phyloP scores from a whole-genome alignment of 805 yeast genomes.

The Candida vartiovaarae region DNA sequence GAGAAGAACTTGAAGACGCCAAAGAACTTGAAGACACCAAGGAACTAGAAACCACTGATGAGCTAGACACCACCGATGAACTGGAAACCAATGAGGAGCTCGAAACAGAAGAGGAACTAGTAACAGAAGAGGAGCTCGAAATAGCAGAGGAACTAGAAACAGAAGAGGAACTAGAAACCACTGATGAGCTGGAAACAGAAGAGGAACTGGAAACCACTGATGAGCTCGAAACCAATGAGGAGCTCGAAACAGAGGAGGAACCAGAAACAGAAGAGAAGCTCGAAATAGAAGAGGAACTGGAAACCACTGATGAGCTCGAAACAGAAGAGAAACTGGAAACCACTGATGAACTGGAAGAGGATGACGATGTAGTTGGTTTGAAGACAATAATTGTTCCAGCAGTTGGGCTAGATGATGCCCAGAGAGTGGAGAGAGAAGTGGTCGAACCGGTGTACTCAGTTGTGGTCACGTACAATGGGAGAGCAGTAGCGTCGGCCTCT shows the following conservation, averaged over 20 bases:
- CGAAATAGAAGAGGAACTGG: constrained; percentile 1
- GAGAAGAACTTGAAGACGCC: neutral
- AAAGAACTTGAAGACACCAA: constrained; percentile 2
- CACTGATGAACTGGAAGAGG: constrained; percentile 5
- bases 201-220: constrained; percentile 9
- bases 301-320: constrained; percentile 1
- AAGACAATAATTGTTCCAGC: constrained; percentile 16
- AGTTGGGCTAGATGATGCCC: constrained; percentile 9
- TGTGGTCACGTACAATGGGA: constrained; percentile 15
- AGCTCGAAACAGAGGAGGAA: constrained; percentile 1
- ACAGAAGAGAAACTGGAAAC: constrained; percentile 1
- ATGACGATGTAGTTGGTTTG: constrained; percentile 10
- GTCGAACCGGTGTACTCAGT: constrained; percentile 14
- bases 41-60: neutral
- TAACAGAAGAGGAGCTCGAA: neutral
- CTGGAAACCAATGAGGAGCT: neutral
- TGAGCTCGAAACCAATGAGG: constrained; percentile 7
- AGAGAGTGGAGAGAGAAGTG: constrained; percentile 12
- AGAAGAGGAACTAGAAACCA: neutral
- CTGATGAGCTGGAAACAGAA: constrained; percentile 1
- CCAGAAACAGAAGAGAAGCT: constrained; percentile 3
- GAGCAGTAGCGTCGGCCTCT: constrained; percentile 17
- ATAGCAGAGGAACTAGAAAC: neutral
- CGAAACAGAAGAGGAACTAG: constrained; percentile 1
- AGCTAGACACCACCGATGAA: neutral